Percentiles rank a stretch among this genome's conserved stretches.
These are phyloP conservation scores for Lactarius trivialis DNA, from an alignment of 768 basidiomycete genomes.

Conservation along the genomic window DNA sequence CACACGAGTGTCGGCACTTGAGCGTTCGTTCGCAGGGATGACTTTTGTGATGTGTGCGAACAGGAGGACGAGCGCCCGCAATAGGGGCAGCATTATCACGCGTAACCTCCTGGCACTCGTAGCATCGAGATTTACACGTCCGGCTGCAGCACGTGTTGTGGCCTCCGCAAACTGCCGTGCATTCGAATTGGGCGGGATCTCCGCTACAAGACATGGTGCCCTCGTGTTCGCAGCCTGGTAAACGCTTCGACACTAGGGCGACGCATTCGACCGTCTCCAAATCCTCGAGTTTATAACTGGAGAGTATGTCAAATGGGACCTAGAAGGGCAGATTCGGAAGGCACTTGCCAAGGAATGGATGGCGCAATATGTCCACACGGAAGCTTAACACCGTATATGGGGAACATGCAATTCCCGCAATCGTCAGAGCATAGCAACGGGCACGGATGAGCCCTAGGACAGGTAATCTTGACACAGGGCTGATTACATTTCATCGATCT, in stretches of 20 bases:
- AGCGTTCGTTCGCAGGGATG: slow-evolving; percentile 31
- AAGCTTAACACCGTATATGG: slow-evolving; percentile 23
- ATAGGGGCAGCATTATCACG: neutral
- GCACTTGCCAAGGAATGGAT: slow-evolving; percentile 28
- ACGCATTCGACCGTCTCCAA: slow-evolving; percentile 26
- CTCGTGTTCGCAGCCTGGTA: slow-evolving; percentile 30
- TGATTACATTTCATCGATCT: slow-evolving; percentile 24
- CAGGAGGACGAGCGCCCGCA: neutral
- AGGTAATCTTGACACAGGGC: slow-evolving; percentile 24
- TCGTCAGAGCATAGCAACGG: slow-evolving; percentile 26
- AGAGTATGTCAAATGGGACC: neutral
- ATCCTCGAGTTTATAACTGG: slow-evolving; percentile 27
- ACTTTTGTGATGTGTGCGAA: slow-evolving; percentile 23
- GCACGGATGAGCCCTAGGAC: slow-evolving; percentile 28
- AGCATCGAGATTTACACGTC: slow-evolving; percentile 29
- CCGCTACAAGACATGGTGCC: slow-evolving; percentile 21
- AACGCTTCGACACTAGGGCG: slow-evolving; percentile 25
- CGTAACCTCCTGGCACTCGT: slow-evolving; percentile 27
- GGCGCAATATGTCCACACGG: slow-evolving; percentile 28
- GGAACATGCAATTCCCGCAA: slow-evolving; percentile 28
- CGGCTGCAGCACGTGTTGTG: slow-evolving; percentile 29
- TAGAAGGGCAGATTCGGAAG: neutral
- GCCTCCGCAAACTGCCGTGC: slow-evolving; percentile 26
- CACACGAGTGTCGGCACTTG: slow-evolving; percentile 32
- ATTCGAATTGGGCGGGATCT: slow-evolving; percentile 22